phyloP scores from a whole-genome alignment of 495 filamentous ascomycete genomes.

The Terfezia claveryi region DNA sequence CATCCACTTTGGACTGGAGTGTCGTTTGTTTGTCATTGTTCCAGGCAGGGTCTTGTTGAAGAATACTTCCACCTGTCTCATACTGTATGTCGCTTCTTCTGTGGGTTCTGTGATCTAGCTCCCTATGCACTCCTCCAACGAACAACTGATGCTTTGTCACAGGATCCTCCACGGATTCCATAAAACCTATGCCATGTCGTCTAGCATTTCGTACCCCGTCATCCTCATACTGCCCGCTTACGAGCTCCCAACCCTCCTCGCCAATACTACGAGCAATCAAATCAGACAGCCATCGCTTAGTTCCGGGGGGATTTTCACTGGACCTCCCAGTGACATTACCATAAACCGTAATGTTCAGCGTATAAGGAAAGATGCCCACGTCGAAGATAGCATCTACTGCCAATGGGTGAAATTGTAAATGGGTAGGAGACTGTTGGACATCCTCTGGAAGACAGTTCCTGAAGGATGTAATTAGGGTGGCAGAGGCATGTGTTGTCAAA shows the following conservation, averaged over 20 bases:
- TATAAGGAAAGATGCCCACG: conserved; percentile 46
- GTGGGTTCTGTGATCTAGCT: conserved; percentile 31
- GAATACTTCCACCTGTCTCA: conserved; percentile 53
- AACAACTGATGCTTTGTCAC: conserved; percentile 23
- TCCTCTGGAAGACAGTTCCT: conserved; percentile 55
- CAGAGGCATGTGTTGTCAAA: conserved; percentile 21
- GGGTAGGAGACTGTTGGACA: conserved; percentile 29
- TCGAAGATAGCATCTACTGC: conserved; percentile 54
- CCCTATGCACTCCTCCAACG: conserved; percentile 29
- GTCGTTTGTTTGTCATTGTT: conserved; percentile 39
- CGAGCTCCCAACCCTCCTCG: not conserved
- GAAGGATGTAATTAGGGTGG: conserved; percentile 44
- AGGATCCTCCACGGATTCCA: not conserved
- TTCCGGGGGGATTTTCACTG: not conserved
- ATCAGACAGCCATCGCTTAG: not conserved
- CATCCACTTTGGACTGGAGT: conserved; percentile 40
- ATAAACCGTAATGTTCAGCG: conserved; percentile 60
- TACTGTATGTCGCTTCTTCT: conserved; percentile 15
- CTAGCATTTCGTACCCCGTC: not conserved
- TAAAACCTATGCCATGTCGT: not conserved
- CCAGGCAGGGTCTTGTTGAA: conserved; percentile 28
- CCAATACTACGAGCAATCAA: too few species aligned
- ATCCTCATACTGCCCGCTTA: not conserved
- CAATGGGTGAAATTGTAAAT: conserved; percentile 63
- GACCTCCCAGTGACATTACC: conserved; percentile 59